Evolutionary conservation across 495 filamentous ascomycete genomes (phyloP), one percentile per base, ranked within the genome.

Genomic region (Amniculicola lignicola): DNA sequence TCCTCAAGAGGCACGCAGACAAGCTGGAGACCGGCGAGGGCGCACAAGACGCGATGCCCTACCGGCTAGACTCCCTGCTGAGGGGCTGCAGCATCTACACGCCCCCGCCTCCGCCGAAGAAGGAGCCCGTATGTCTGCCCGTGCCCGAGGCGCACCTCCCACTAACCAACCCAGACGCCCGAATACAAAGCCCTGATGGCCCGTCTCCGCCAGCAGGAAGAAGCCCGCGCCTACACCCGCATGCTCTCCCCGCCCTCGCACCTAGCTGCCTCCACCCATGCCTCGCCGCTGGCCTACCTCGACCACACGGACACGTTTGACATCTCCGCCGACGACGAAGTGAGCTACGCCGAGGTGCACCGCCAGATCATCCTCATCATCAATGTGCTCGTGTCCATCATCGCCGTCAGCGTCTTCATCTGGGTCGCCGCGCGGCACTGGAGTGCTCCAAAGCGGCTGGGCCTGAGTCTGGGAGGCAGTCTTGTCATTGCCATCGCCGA

Each of bases 111-210:
- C 81, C 83, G 3, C 81, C 83, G 18, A 96, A 89, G 66, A 79
- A 82, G 6, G 84, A 92, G 62, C 88, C 87, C 3, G 90, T 94
- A 74, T 60, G 81, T 57, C 18, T 67, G 22, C 10, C 31, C 31
- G 64, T 7, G 38, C 51, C 11, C 16, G 10, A 3, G 6, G 29
- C 33, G 4, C 7, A 27, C 37, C n/a, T 18, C 10, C 12, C 18
- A 67, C 63, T 67, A 54, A 52, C 44, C 35, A 14, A 4, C 29
- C 1, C 54, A 97, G 89, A 86, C 80, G 10, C 73, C 85, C 6
- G 89, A 94, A 75, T 97, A 93, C 73, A 88, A 91, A 70, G 88
- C 83, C 6, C 72, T 93, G 2, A 98, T 97, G 92, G 79, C 82
- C 2, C 80, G 86, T 15, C 83, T 98, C 19, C 88, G 89, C 38